A percentile compares a stretch with the other conserved stretches of the same genome.
phyloP scores from a whole-genome alignment of 169 alveolate species.

The Plasmodium inui region DNA sequence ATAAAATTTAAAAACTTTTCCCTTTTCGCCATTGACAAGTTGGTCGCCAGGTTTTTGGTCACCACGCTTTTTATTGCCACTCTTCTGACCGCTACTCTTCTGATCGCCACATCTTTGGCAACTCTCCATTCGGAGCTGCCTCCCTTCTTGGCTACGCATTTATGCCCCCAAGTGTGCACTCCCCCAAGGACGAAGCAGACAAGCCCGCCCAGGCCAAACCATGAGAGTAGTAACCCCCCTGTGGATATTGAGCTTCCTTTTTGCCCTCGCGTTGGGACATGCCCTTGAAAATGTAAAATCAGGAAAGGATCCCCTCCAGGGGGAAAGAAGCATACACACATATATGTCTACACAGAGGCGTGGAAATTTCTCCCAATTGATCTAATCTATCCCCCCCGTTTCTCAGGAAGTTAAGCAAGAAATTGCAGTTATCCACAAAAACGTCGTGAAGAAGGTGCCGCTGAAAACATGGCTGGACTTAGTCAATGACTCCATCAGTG shows the following conservation, averaged over 20 bases:
- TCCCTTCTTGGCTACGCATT: too few relatives aligned
- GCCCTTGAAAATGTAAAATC: neutral
- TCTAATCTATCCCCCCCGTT: neutral
- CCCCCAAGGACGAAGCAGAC: neutral
- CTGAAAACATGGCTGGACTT: slow-evolving; percentile 11
- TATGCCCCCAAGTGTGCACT: neutral
- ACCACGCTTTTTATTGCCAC: too few relatives aligned
- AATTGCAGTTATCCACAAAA: slow-evolving; percentile 19
- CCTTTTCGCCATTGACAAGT: too few relatives aligned
- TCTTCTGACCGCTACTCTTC: too few relatives aligned
- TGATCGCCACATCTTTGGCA: too few relatives aligned
- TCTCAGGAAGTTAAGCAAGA: neutral
- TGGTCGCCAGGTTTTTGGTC: too few relatives aligned
- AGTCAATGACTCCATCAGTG: slow-evolving; percentile 18
- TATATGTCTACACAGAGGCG: neutral
- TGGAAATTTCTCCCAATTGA: neutral
- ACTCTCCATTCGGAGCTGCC: too few relatives aligned
- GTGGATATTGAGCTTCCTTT: neutral
- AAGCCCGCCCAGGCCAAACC: neutral
- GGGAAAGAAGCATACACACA: neutral
- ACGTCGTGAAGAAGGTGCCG: neutral
- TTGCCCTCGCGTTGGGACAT: neutral
- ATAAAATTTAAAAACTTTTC: too few relatives aligned
- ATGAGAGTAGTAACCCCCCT: neutral
- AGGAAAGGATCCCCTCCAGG: neutral